These are phyloP conservation scores for Hymenoscyphus infarciens DNA, from an alignment of 2,329 filamentous ascomycete species.

Conservation along the genomic window DNA sequence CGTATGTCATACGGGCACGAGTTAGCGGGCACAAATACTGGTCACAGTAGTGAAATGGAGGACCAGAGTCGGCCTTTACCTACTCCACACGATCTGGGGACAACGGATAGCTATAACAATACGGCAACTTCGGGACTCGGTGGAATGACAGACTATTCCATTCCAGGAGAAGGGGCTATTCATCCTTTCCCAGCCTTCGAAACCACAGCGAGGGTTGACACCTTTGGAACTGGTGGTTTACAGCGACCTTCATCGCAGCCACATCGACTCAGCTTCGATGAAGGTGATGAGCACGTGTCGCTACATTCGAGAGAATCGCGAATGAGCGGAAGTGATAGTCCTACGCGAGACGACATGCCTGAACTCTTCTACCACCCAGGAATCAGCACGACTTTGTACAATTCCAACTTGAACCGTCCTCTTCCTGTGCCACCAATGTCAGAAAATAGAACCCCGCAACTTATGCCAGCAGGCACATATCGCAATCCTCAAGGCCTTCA, in stretches of 20 bases:
- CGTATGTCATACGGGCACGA: conserved; percentile 58
- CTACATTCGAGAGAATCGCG: conserved; percentile 49
- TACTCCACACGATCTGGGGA: conserved; percentile 39
- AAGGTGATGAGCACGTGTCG: conserved; percentile 75
- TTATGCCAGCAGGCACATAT: conserved; percentile 58
- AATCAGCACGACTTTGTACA: conserved; percentile 55
- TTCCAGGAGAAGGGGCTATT: conserved; percentile 49
- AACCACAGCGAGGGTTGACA: conserved; percentile 59
- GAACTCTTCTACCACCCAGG: conserved; percentile 95
- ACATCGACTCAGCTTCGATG: conserved; percentile 82
- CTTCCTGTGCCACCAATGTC: conserved; percentile 55
- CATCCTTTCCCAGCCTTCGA: conserved; percentile 54
- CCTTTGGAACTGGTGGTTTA: conserved; percentile 84
- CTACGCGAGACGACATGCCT: conserved; percentile 68
- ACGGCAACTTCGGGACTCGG: conserved; percentile 30
- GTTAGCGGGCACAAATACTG: conserved; percentile 29
- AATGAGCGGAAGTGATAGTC: conserved; percentile 57
- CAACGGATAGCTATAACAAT: conserved; percentile 31
- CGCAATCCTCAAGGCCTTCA: conserved; percentile 50
- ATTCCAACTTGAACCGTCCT: conserved; percentile 52
- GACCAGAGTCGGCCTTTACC: conserved; percentile 49
- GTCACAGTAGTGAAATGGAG: conserved; percentile 39
- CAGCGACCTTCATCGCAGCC: conserved; percentile 69
- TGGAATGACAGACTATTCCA: conserved; percentile 37
- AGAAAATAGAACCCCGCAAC: conserved; percentile 43